These are phyloP conservation scores for Suillus occidentalis DNA, from an alignment of 768 basidiomycete species.

Conservation along the genomic window DNA sequence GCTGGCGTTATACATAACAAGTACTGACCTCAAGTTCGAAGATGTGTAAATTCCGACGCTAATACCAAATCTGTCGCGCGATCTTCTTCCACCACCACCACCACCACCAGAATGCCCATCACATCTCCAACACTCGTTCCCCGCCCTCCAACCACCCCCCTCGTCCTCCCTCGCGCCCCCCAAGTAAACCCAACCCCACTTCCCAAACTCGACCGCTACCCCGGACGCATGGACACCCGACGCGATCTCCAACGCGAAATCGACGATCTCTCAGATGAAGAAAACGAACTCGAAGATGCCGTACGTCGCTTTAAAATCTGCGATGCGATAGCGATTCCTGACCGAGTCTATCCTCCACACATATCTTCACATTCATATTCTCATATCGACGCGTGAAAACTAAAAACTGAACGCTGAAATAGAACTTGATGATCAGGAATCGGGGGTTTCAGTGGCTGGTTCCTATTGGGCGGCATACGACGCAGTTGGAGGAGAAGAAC, in stretches of 20 bases:
- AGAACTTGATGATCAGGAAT: slow-evolving; percentile 63
- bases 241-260: slow-evolving; percentile 76
- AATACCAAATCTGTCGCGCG: not conserved
- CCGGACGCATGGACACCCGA: slow-evolving; percentile 58
- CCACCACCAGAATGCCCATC: slow-evolving; percentile 40
- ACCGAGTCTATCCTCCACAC: not conserved
- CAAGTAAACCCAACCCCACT: slow-evolving; percentile 66
- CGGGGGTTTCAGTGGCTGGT: slow-evolving; percentile 68
- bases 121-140: slow-evolving; percentile 76
- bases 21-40: too few relatives aligned
- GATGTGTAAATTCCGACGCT: not conserved
- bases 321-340: not conserved
- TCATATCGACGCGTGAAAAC: not conserved
- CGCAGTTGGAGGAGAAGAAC: slow-evolving; percentile 82
- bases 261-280: slow-evolving; percentile 84
- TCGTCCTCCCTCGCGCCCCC: slow-evolving; percentile 63
- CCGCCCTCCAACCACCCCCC: slow-evolving; percentile 59
- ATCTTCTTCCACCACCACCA: not conserved
- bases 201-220: slow-evolving; percentile 45
- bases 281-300: slow-evolving; percentile 75
- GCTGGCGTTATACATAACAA: too few relatives aligned
- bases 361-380: too few relatives aligned
- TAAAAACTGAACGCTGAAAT: slow-evolving; percentile 1
- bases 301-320: slow-evolving; percentile 38
- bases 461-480: slow-evolving; percentile 71